phyloP scores from a whole-genome alignment of 768 basidiomycete species.

The Psilocybe sp. region DNA sequence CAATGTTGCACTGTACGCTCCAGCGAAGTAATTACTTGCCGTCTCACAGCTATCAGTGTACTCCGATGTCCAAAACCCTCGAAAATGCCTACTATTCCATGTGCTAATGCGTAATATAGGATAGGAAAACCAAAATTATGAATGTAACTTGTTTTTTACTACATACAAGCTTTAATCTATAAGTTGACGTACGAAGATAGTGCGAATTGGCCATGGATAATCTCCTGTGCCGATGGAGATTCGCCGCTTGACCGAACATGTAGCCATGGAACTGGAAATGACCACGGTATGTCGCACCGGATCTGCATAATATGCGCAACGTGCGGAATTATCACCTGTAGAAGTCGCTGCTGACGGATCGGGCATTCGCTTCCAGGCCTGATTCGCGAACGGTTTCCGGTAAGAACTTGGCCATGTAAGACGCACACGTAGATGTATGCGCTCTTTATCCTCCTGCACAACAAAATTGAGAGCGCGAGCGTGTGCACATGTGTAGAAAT shows the following conservation, averaged over 20 bases:
- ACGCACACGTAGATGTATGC: constrained; percentile 90
- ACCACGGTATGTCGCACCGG: constrained; percentile 1
- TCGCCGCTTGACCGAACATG: constrained; percentile 96
- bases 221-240: constrained; percentile 81
- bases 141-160: no score
- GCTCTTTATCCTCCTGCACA: constrained; percentile 89
- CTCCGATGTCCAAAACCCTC: no score
- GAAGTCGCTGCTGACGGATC: constrained; percentile 90
- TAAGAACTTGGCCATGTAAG: constrained; percentile 98
- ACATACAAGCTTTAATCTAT: no score
- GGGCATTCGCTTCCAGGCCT: constrained; percentile 86
- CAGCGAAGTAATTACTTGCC: no score
- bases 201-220: no score
- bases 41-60: no score
- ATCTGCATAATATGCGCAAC: constrained; percentile 34
- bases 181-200: no score
- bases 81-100: no score
- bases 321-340: constrained; percentile 99
- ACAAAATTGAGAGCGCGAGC: neutral
- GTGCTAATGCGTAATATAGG: no score
- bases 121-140: no score
- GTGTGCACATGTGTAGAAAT: neutral
- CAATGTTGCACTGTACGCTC: no score
- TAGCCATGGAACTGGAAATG: neutral
- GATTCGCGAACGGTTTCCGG: constrained; percentile 96